Evolutionary conservation across 2,329 filamentous ascomycete genomes (phyloP).

Genomic region (Talaromyces pinophilus): DNA sequence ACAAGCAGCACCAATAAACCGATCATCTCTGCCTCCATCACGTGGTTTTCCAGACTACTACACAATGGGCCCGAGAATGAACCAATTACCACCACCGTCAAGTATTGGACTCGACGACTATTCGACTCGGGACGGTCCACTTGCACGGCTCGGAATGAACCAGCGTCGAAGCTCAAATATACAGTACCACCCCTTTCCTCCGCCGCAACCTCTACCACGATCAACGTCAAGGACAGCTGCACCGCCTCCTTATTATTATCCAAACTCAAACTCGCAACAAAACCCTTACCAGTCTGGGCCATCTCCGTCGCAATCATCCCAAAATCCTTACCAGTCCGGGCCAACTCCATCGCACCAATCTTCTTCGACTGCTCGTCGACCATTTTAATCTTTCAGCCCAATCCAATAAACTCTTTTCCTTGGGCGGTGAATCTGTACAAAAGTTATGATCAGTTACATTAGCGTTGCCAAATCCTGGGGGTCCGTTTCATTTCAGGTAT

Average conservation of each 20-base stretch:
- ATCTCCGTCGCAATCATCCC: not conserved
- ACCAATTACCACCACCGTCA: constrained; percentile 45
- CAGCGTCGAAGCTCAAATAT: constrained; percentile 8
- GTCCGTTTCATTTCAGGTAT: not conserved
- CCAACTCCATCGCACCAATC: not conserved
- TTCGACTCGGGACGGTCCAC: constrained; percentile 32
- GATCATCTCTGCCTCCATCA: constrained; percentile 41
- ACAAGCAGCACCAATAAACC: constrained; percentile 28
- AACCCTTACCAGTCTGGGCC: not conserved
- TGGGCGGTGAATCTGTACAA: not conserved
- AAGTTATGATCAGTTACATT: not conserved
- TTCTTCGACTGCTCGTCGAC: not conserved
- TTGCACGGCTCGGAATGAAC: constrained; percentile 25
- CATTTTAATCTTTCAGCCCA: not conserved
- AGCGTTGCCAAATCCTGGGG: not conserved
- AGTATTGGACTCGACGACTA: constrained; percentile 39
- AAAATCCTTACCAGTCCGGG: not conserved
- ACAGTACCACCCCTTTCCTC: constrained; percentile 30
- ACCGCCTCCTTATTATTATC: constrained; percentile 13
- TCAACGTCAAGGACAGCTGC: not conserved
- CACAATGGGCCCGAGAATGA: constrained; percentile 34
- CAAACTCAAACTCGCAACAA: constrained; percentile 1
- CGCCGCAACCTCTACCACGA: constrained; percentile 11
- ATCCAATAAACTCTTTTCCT: not conserved
- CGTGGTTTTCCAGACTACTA: constrained; percentile 42